A percentile compares a stretch with the other conserved stretches of the same genome.
phyloP scores from a whole-genome alignment of 805 yeast genomes.

The Clavispora fructus region DNA sequence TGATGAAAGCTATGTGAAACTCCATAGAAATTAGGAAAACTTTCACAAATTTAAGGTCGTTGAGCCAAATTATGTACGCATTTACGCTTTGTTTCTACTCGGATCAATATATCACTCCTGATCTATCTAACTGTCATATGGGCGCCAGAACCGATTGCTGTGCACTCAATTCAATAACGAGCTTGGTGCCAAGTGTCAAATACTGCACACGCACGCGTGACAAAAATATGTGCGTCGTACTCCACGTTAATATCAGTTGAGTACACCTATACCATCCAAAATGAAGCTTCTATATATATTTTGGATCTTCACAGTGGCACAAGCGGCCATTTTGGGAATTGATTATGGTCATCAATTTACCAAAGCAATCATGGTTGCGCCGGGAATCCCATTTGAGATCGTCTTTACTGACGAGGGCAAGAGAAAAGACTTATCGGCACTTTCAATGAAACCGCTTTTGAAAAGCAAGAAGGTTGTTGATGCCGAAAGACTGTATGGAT shows the following conservation, averaged over 20 bases:
- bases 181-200: not conserved
- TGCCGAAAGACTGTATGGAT: slow-evolving; percentile 72
- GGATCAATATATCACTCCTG: too few relatives aligned
- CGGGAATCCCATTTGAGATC: slow-evolving; percentile 82
- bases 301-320: slow-evolving; percentile 11
- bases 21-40: too few relatives aligned
- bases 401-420: slow-evolving; percentile 87
- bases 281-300: slow-evolving; percentile 12
- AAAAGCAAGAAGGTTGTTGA: slow-evolving; percentile 30
- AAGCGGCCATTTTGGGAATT: slow-evolving; percentile 74
- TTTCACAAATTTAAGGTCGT: too few relatives aligned
- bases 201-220: not conserved
- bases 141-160: too few relatives aligned
- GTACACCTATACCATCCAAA: not conserved
- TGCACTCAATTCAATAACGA: not conserved
- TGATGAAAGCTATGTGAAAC: too few relatives aligned
- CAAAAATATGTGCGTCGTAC: not conserved
- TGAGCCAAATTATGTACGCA: too few relatives aligned
- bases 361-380: slow-evolving; percentile 86
- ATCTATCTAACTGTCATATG: too few relatives aligned
- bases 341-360: slow-evolving; percentile 87
- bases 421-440: slow-evolving; percentile 80
- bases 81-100: too few relatives aligned
- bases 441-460: slow-evolving; percentile 49
- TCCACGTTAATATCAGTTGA: not conserved